A percentile compares a stretch with the other conserved stretches of the same genome.
These are phyloP conservation scores for Stephania japonica DNA, from an alignment of 164 flowering plant genomes.

Conservation along the genomic window DNA sequence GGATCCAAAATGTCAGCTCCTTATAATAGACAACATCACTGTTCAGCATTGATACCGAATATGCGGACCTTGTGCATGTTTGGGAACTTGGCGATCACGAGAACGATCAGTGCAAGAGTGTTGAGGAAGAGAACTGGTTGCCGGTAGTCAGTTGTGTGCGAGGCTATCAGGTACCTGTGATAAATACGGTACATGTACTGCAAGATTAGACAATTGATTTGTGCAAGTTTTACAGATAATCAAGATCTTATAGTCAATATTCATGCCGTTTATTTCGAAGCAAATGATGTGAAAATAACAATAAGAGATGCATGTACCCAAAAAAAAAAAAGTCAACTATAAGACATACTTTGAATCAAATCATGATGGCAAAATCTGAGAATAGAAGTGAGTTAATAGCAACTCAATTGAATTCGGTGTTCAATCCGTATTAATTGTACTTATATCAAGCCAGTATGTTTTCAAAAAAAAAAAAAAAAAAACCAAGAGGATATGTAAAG, in stretches of 20 bases:
- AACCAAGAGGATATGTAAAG: too few relatives aligned
- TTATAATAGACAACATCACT: conserved; percentile 3
- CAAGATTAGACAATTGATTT: not conserved
- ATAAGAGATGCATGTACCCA: too few relatives aligned
- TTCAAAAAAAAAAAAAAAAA: too few relatives aligned
- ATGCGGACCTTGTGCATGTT: conserved; percentile 81
- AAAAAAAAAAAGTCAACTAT: too few relatives aligned
- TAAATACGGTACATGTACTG: not conserved
- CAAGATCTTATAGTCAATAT: not conserved
- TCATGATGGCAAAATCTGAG: too few relatives aligned
- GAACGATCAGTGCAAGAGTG: conserved; percentile 58
- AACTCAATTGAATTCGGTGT: too few relatives aligned
- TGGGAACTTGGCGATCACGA: conserved; percentile 78
- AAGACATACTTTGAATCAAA: too few relatives aligned
- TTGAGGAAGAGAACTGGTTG: conserved; percentile 75
- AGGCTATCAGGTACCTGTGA: conserved; percentile 76
- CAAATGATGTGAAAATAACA: too few relatives aligned
- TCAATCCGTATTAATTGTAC: too few relatives aligned
- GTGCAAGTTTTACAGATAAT: not conserved
- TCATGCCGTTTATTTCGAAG: not conserved
- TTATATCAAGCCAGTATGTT: too few relatives aligned
- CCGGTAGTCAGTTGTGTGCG: conserved; percentile 78
- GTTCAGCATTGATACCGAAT: conserved; percentile 24
- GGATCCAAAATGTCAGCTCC: conserved; percentile 7
- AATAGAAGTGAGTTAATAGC: too few relatives aligned